Percentiles rank a stretch among this genome's conserved stretches.
phyloP scores from a whole-genome alignment of 495 filamentous ascomycete species.

The Parachaetomium inaequale region DNA sequence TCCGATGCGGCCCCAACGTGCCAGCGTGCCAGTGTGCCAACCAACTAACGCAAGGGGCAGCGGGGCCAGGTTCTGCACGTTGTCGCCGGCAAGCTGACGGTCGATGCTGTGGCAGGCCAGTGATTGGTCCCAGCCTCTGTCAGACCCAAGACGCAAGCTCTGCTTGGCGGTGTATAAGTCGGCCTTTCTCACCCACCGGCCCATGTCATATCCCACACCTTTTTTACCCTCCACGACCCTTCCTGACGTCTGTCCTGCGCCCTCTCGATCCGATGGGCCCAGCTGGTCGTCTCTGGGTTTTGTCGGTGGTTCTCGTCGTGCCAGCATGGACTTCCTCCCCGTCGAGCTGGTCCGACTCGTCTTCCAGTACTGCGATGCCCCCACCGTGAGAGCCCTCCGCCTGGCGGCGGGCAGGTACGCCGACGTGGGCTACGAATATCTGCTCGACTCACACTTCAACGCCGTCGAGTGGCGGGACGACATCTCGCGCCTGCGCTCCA shows the following conservation, averaged over 20 bases:
- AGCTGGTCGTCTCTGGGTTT: constrained; percentile 10
- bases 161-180: constrained; percentile 19
- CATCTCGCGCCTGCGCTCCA: constrained; percentile 41
- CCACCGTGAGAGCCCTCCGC: constrained; percentile 40
- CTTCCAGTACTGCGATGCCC: constrained; percentile 42
- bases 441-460: constrained; percentile 40
- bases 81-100: constrained; percentile 3
- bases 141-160: constrained; percentile 10
- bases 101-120: neutral
- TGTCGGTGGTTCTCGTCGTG: constrained; percentile 6
- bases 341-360: constrained; percentile 49
- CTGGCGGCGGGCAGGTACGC: constrained; percentile 37
- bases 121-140: constrained; percentile 7
- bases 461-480: constrained; percentile 47
- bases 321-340: constrained; percentile 39
- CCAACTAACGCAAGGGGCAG: constrained; percentile 21
- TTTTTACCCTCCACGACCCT: neutral
- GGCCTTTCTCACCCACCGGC: neutral
- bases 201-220: neutral
- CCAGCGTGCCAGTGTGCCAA: constrained; percentile 9
- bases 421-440: constrained; percentile 45
- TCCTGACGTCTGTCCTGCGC: constrained; percentile 4
- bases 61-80: constrained; percentile 1
- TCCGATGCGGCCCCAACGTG: constrained; percentile 8
- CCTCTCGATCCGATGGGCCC: constrained; percentile 10